Conservation (phyloP, 2,329 filamentous ascomycete species). For the Tolypocladium pustulatum region DNA sequence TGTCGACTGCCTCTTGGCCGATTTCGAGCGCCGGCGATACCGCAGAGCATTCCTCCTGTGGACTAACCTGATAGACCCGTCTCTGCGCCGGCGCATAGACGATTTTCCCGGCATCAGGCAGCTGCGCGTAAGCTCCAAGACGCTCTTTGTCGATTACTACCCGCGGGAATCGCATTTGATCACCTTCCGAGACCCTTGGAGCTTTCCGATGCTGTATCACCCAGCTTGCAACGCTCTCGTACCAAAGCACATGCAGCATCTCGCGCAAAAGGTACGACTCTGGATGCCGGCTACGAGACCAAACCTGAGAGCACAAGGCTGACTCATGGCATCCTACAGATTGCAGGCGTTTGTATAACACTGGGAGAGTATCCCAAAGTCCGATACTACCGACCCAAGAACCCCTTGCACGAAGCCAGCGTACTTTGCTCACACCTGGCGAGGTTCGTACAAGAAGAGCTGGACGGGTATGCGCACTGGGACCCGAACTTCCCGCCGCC, state of each 20-base stretch:
- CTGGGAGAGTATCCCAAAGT: conserved; percentile 92
- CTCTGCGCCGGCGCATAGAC: conserved; percentile 65
- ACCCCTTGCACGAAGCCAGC: conserved; percentile 72
- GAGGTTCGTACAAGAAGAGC: conserved; percentile 79
- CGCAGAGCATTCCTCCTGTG: conserved; percentile 72
- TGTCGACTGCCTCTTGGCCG: conserved; percentile 86
- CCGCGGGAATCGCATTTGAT: conserved; percentile 85
- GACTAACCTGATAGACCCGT: conserved; percentile 64
- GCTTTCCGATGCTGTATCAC: conserved; percentile 87
- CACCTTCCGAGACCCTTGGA: conserved; percentile 90
- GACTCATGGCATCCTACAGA: conserved; percentile 11
- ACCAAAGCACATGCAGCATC: conserved; percentile 66
- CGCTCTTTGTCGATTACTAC: conserved; percentile 79
- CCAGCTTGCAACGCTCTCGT: conserved; percentile 81
- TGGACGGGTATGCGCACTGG: conserved; percentile 80
- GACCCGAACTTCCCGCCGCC: conserved; percentile 76
- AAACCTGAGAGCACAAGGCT: not conserved
- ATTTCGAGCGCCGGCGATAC: conserved; percentile 80
- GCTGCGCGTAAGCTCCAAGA: conserved; percentile 69
- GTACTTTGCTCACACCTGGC: conserved; percentile 84
- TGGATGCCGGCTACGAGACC: not conserved
- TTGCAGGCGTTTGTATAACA: conserved; percentile 65
- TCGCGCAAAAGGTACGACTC: conserved; percentile 70
- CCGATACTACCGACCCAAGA: conserved; percentile 73
- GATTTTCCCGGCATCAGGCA: conserved; percentile 57